Base-by-base conservation (phyloP, 2,329 filamentous ascomycete genomes). In the Acephala macrosclerotiorum region DNA sequence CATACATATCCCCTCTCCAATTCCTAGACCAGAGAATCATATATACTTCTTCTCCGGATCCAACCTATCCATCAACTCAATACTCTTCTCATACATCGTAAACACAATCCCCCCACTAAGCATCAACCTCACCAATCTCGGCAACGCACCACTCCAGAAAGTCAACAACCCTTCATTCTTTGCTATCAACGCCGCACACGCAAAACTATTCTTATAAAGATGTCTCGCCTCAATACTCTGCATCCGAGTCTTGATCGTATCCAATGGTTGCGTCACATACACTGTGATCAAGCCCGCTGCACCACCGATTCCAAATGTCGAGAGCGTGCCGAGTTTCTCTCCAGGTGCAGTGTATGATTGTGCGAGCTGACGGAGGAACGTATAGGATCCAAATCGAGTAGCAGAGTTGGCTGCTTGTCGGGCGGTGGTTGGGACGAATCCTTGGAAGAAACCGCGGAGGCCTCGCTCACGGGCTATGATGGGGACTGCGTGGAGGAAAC, bases 201-300 rank as follows among this genome's bases (percentile, higher is more conserved):
- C 86, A 71, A 97, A 86, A 73, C 91, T 96, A 80, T 97, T 97
- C 76, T 91, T 94, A 77, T 99, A 99, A 67, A 90, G 81, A 51
- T 81, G 83, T 68, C 86, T 87, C 38, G 95, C 93, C 78, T 97
- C 93, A 67, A 97, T 90, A 71, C 93, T 97, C 85, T 99, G 96
- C 96, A 99, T 99, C 68, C 93, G 81, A 71, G 96, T 99, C 87
- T 99, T 99, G 77, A 99, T 87, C 0, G 95, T 98, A 79, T 99
- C 96, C 51, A 99, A 82, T 22, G 87, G 88, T 77, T 90, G 87
- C 61, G 88, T 90, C 35, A 87, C 88, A 66, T 88, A 94, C 63
- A 99, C 96, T 1, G 96, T 99, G 68, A 98, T 94, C 5, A 96
- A 81, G 1, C 96, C 96, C 0, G 96, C 95, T 26, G 96, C 80